phyloP scores from a whole-genome alignment of 164 flowering plant genomes.

The Protea cynaroides region DNA sequence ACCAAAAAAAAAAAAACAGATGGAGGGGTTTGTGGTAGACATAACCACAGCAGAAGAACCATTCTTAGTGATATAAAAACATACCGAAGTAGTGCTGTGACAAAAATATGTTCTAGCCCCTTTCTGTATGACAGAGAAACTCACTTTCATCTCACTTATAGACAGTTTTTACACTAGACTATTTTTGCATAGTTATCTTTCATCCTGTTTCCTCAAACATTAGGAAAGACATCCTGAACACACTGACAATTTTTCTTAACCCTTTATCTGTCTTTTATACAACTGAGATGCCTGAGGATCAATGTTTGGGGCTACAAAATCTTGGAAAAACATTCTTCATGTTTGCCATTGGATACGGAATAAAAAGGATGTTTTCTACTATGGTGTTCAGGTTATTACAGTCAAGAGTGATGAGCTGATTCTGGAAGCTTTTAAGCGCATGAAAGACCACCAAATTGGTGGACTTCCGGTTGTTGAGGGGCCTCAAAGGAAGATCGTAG shows the following conservation, averaged over 20 bases:
- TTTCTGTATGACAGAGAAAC: too few species aligned
- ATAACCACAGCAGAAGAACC: neutral
- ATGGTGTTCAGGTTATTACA: constrained; percentile 51
- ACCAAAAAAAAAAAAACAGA: too few species aligned
- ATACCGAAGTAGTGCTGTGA: neutral
- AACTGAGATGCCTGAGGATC: neutral
- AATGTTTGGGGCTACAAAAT: too few species aligned
- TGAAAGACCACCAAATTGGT: constrained; percentile 81
- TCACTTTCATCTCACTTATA: neutral
- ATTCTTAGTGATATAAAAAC: neutral
- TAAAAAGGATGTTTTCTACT: neutral
- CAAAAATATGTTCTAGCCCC: neutral
- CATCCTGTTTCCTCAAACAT: neutral
- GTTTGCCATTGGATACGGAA: neutral
- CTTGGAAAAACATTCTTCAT: too few species aligned
- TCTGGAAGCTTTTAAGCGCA: constrained; percentile 85
- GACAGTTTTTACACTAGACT: neutral
- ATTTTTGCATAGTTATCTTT: neutral
- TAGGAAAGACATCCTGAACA: neutral
- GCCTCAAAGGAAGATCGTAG: constrained; percentile 51
- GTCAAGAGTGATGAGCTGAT: constrained; percentile 49
- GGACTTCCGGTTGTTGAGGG: constrained; percentile 87
- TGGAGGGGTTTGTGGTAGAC: too few species aligned
- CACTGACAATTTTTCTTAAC: too few species aligned
- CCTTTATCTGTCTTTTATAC: neutral